phyloP scores from a whole-genome alignment of 768 basidiomycete species.

The Auriculariales sp. region DNA sequence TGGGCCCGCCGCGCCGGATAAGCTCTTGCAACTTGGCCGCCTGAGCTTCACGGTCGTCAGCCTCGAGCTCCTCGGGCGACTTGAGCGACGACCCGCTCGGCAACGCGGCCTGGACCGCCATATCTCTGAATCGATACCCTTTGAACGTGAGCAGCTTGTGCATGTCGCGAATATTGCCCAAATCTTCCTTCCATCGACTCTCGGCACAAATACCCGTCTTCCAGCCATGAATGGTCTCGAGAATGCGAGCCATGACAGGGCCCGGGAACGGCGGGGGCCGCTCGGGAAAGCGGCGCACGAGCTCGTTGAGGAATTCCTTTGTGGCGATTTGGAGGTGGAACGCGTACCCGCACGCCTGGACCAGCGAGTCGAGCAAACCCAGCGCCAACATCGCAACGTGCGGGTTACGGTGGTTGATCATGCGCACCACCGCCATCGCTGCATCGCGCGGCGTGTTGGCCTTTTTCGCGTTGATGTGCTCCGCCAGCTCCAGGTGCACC shows the following conservation, averaged over 20 bases:
- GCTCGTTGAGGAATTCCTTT: constrained; percentile 96
- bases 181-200: constrained; percentile 88
- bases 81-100: constrained; percentile 45
- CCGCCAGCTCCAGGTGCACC: constrained; percentile 83
- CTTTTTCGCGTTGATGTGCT: constrained; percentile 87
- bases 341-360: constrained; percentile 92
- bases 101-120: constrained; percentile 13
- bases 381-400: constrained; percentile 82
- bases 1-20: constrained; percentile 87
- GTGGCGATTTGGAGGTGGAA: constrained; percentile 94
- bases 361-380: constrained; percentile 76
- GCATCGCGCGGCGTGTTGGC: constrained; percentile 96
- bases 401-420: constrained; percentile 86
- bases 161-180: constrained; percentile 97
- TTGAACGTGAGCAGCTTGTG: constrained; percentile 88
- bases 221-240: constrained; percentile 89
- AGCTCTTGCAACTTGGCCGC: constrained; percentile 98
- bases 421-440: constrained; percentile 65
- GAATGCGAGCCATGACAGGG: constrained; percentile 85
- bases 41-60: constrained; percentile 88
- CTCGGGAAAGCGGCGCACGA: constrained; percentile 95
- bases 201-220: constrained; percentile 83
- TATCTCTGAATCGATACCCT: constrained; percentile 43
- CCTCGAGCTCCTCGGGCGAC: constrained; percentile 89
- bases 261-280: constrained; percentile 90